These are phyloP conservation scores for Aechmea fasciata DNA, from an alignment of 176 grass and related monocot genomes.

Conservation along the genomic window DNA sequence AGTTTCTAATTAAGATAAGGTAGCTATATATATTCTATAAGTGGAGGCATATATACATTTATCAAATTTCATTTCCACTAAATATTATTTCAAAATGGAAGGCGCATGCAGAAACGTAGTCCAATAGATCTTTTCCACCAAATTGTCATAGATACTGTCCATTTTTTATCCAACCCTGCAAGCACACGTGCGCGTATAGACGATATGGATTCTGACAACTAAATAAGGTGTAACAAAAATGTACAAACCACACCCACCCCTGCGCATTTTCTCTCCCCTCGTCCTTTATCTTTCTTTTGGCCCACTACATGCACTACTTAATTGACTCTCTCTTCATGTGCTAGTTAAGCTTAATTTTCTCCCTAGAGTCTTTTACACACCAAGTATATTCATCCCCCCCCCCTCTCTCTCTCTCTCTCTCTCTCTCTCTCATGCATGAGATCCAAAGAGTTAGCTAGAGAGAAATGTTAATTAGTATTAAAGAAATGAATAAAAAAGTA, in stretches of 20 bases:
- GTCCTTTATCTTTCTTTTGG: constrained; percentile 5
- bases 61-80: too few species aligned
- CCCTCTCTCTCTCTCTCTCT: constrained; percentile 4
- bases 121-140: background rate
- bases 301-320: background rate
- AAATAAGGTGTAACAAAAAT: background rate
- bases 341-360: constrained; percentile 12
- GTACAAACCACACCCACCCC: background rate
- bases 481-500: constrained; percentile 21
- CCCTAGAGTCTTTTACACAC: background rate
- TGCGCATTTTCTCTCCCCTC: background rate
- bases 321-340: constrained; percentile 9
- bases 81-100: too few species aligned
- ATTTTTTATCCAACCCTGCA: background rate
- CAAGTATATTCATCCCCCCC: too few species aligned
- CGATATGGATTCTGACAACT: constrained; percentile 3
- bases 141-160: background rate
- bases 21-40: too few species aligned
- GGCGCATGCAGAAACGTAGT: background rate
- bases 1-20: too few species aligned
- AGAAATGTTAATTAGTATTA: constrained; percentile 11
- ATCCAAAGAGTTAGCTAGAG: background rate
- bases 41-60: too few species aligned
- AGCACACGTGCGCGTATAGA: background rate
- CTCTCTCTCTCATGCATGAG: background rate